Evolutionary conservation across 257 asterid species (phyloP).

Genomic region (Solanum bulbocastanum): DNA sequence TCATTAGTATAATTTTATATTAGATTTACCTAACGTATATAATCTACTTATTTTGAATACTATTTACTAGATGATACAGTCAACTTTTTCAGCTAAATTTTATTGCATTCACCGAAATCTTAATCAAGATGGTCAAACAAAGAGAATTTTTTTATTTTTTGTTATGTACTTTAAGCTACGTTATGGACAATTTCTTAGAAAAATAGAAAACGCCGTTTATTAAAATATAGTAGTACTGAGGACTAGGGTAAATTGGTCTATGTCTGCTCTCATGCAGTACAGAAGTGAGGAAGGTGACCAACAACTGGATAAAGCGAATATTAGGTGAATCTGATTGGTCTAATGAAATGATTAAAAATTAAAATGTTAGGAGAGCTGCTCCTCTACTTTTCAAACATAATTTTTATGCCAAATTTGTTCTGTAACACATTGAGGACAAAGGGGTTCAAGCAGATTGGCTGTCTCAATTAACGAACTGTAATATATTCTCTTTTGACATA

Average conservation of each 20-base stretch:
- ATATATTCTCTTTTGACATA: background rate
- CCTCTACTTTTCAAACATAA: background rate
- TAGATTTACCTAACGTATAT: background rate
- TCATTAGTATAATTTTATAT: background rate
- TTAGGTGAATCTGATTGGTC: slow-evolving; percentile 2
- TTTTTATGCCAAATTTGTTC: background rate
- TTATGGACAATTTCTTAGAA: background rate
- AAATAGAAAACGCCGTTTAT: background rate
- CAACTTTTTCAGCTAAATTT: background rate
- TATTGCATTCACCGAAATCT: background rate
- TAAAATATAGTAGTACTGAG: background rate
- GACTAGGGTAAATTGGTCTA: background rate
- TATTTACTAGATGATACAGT: background rate
- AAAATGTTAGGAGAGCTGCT: slow-evolving; percentile 14
- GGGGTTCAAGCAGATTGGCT: background rate
- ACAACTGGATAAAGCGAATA: background rate
- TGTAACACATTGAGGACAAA: background rate
- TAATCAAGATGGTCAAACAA: background rate
- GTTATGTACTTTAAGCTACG: background rate
- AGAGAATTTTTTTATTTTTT: background rate
- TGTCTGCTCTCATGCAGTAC: background rate
- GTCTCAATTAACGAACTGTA: background rate
- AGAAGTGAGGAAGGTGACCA: background rate
- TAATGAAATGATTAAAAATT: background rate
- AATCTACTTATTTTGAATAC: background rate